phyloP scores from a whole-genome alignment of 208 protist species.

The Strigomonas galati region DNA sequence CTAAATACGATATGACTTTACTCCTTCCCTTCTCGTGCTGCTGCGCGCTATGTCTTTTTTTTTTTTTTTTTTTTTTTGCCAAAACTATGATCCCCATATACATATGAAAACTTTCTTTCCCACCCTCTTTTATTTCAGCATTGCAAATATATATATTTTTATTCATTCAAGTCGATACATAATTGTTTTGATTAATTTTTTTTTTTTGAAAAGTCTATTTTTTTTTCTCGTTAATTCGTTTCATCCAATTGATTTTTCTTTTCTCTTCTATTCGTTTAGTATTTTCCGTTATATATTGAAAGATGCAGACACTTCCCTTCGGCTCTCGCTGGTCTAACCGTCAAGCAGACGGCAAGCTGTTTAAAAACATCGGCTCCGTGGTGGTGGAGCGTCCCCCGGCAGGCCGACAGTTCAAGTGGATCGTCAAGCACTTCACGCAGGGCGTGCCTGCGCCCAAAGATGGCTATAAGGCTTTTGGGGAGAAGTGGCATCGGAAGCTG shows the following conservation, averaged over 20 bases:
- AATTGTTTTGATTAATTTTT: too few species aligned
- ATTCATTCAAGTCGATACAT: too few species aligned
- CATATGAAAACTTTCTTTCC: too few species aligned
- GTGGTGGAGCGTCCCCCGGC: not conserved
- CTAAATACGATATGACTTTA: too few species aligned
- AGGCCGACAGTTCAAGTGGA: conserved; percentile 14
- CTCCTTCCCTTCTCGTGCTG: not conserved
- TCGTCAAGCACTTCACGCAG: conserved; percentile 11
- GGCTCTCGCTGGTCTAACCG: conserved; percentile 51
- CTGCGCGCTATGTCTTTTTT: not conserved
- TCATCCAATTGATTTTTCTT: conserved; percentile 3
- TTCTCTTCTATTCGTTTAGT: conserved; percentile 1
- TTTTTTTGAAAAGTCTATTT: too few species aligned
- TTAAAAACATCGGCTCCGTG: conserved; percentile 47
- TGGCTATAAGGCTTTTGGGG: conserved; percentile 43
- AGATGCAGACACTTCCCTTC: conserved; percentile 18
- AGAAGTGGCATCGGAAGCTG: conserved; percentile 33
- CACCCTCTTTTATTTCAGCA: too few species aligned
- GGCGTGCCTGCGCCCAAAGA: conserved; percentile 21
- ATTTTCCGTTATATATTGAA: not conserved
- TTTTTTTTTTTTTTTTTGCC: conserved; percentile 1
- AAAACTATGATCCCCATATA: too few species aligned
- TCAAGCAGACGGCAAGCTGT: conserved; percentile 34
- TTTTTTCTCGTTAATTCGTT: too few species aligned
- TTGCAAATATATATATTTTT: too few species aligned